These are phyloP conservation scores for Colletotrichum zoysiae DNA, from an alignment of 2,329 filamentous ascomycete genomes.

Conservation along the genomic window DNA sequence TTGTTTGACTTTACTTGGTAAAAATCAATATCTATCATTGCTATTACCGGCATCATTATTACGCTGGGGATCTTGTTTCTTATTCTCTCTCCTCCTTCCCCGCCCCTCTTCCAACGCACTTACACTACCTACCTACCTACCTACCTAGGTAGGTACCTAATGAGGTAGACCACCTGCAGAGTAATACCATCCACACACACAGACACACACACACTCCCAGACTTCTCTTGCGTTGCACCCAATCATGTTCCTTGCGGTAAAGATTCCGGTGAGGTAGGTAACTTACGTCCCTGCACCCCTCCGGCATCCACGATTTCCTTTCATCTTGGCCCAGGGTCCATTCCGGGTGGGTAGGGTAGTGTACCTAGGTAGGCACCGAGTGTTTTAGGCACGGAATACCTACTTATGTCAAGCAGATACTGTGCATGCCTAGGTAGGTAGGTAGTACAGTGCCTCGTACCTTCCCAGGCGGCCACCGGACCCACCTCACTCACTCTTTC, in stretches of 20 bases:
- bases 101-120: not conserved
- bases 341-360: not conserved
- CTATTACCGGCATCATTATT: too few species aligned
- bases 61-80: not conserved
- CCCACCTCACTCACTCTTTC: conserved; percentile 2
- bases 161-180: not conserved
- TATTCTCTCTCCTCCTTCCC: not conserved
- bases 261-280: conserved; percentile 16
- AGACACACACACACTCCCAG: too few species aligned
- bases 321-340: conserved; percentile 15
- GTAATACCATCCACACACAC: too few species aligned
- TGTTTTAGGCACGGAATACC: not conserved
- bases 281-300: conserved; percentile 16
- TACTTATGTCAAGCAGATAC: too few species aligned
- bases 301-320: conserved; percentile 16
- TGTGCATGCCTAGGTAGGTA: not conserved
- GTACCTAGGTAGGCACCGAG: too few species aligned
- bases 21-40: not conserved
- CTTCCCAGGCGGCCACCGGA: not conserved
- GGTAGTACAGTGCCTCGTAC: too few species aligned
- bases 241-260: conserved; percentile 19
- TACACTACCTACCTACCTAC: too few species aligned
- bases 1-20: not conserved
- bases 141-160: too few species aligned
- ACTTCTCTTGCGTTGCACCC: not conserved